These are phyloP conservation scores for Cornus suecica DNA, from an alignment of 148 eudicot species.

Conservation along the genomic window DNA sequence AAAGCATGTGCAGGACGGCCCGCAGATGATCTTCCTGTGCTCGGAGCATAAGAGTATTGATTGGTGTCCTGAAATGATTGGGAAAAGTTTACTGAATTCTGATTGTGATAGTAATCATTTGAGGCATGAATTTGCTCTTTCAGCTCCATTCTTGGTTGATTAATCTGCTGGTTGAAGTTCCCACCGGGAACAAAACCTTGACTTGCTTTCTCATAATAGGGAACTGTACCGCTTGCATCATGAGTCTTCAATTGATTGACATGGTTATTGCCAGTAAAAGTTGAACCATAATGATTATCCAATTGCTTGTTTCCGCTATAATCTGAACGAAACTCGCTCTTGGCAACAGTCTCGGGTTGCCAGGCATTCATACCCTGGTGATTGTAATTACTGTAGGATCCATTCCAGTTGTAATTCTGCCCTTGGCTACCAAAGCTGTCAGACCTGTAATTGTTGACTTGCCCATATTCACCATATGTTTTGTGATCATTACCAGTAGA, in stretches of 20 bases:
- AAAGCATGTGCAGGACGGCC: constrained; percentile 85
- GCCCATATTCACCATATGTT: constrained; percentile 23
- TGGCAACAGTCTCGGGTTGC: constrained; percentile 35
- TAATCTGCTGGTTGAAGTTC: constrained; percentile 36
- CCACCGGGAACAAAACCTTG: constrained; percentile 38
- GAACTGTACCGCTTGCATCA: constrained; percentile 22
- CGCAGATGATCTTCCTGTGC: constrained; percentile 58
- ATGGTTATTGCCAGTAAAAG: constrained; percentile 18
- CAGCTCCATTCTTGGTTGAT: constrained; percentile 34
- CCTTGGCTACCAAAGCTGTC: constrained; percentile 26
- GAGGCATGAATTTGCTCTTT: constrained; percentile 38
- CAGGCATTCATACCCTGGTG: constrained; percentile 38
- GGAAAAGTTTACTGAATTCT: constrained; percentile 30
- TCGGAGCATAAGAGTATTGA: constrained; percentile 34
- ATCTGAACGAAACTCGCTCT: constrained; percentile 23
- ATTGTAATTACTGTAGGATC: constrained; percentile 35
- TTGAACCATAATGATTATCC: constrained; percentile 24
- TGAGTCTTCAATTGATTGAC: constrained; percentile 27
- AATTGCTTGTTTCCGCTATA: constrained; percentile 27
- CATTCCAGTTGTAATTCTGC: constrained; percentile 30
- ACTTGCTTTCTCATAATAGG: constrained; percentile 31
- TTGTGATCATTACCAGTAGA: constrained; percentile 25
- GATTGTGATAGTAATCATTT: constrained; percentile 32
- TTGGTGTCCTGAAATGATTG: constrained; percentile 42
- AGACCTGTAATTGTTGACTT: constrained; percentile 25